Evolutionary conservation across 768 basidiomycete genomes (phyloP), one percentile per base, ranked within the genome.

Genomic region (Psilocybe sp.): DNA sequence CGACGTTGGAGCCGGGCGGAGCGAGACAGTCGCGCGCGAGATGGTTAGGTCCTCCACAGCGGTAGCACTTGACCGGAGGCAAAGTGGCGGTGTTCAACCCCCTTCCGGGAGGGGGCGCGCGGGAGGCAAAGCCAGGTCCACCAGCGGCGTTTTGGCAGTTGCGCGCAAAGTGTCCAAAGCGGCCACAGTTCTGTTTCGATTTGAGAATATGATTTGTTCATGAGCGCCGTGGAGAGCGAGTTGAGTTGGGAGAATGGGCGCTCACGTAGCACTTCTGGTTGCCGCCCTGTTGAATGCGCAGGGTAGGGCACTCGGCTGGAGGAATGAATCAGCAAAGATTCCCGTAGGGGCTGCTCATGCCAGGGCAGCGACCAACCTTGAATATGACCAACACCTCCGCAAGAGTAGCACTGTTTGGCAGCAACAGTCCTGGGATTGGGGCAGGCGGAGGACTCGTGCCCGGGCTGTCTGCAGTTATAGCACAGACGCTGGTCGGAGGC

Each of bases 391-490:
- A 97, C 83, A 46, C 92, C 94, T 19, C 92, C 90, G 61, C 92
- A 97, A 35, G 87, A 87, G 67, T 94, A 96, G 66, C 93, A 96
- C 68, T 95, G 91, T 70, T 92, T 94, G 28, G 87, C 82, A 44
- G 88, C 79, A 40, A 86, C 87, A 36, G 83, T 86, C 54, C 90
- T 81, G 35, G 92, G 92, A 57, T 83, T 82, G 36, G 91, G 87
- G 66, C 93, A 95, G 48, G 87, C 83, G 48, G 89, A 85, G 15
- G 89, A 92, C 69, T 95, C 92, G 60, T 95, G 93, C 36, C 93
- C 93, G n/a, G 92, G 88, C 65, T 93, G 89, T 57, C 90, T 85
- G 68, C 93, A 96, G 66, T 95, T 96, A 73, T 93, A 96, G 72
- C 93, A 96, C 52, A 96, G 80, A 60, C 91, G 83, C 66, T 89